These are phyloP conservation scores for Cucurbita pepo DNA, from an alignment of 306 rosid genomes.

Conservation along the genomic window DNA sequence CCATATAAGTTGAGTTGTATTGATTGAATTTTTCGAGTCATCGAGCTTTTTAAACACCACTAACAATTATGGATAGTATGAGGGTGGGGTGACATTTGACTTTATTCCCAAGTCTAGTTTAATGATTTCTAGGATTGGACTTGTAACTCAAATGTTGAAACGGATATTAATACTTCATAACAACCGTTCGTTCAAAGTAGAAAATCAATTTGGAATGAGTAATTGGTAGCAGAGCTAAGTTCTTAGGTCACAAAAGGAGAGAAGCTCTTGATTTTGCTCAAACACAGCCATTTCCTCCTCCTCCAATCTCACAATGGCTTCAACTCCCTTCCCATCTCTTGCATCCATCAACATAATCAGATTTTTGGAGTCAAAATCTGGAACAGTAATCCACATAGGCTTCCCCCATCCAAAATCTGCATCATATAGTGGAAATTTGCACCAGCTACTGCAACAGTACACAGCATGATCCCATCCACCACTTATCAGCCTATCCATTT, in stretches of 20 bases:
- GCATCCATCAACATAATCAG: background rate
- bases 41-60: too few species aligned
- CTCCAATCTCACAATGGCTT: slow-evolving; percentile 8
- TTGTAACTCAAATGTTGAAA: too few species aligned
- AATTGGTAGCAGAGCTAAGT: too few species aligned
- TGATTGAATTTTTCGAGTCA: too few species aligned
- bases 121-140: too few species aligned
- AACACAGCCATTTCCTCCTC: slow-evolving; percentile 2
- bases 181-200: too few species aligned
- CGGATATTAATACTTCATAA: too few species aligned
- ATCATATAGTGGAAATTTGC: slow-evolving; percentile 11
- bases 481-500: background rate
- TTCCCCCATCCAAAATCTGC: slow-evolving; percentile 21
- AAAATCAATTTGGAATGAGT: too few species aligned
- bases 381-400: slow-evolving; percentile 3
- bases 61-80: too few species aligned
- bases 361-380: background rate
- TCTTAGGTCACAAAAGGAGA: background rate
- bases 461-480: background rate
- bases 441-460: slow-evolving; percentile 9
- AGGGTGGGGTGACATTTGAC: too few species aligned
- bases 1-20: too few species aligned
- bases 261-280: background rate
- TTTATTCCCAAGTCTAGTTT: too few species aligned
- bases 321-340: slow-evolving; percentile 13